Conservation (phyloP, 164 flowering plant species). For the Aristolochia californica region DNA sequence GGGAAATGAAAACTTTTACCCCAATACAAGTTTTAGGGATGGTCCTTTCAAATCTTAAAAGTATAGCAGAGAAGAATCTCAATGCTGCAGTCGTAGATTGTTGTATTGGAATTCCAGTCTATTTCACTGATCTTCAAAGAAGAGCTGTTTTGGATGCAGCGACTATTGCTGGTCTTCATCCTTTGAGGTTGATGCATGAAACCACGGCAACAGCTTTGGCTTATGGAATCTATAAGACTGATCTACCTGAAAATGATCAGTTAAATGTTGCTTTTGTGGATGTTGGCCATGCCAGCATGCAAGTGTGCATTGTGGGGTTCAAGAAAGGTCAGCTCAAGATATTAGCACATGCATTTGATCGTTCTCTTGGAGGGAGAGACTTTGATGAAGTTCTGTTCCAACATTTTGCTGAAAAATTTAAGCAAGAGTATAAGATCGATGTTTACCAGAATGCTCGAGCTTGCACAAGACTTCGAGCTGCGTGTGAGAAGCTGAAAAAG, state of each 20-base stretch:
- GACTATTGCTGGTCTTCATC: slow-evolving; percentile 80
- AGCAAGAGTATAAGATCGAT: slow-evolving; percentile 72
- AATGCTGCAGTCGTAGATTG: slow-evolving; percentile 96
- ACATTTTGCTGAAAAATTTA: slow-evolving; percentile 66
- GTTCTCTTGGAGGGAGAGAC: slow-evolving; percentile 72
- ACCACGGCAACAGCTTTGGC: slow-evolving; percentile 89
- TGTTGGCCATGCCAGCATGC: slow-evolving; percentile 82
- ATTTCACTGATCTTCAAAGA: slow-evolving; percentile 84
- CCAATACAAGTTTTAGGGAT: slow-evolving; percentile 84
- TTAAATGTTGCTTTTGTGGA: slow-evolving; percentile 84
- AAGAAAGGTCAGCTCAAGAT: slow-evolving; percentile 78
- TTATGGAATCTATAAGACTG: slow-evolving; percentile 91
- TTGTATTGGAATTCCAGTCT: slow-evolving; percentile 87
- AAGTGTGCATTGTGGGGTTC: slow-evolving; percentile 80
- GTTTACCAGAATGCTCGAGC: slow-evolving; percentile 77
- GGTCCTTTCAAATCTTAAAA: slow-evolving; percentile 72
- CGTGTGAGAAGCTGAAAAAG: slow-evolving; percentile 82
- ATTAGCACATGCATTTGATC: slow-evolving; percentile 66
- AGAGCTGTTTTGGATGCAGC: slow-evolving; percentile 92
- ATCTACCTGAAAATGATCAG: slow-evolving; percentile 74
- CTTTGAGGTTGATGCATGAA: slow-evolving; percentile 67
- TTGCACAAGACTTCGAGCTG: slow-evolving; percentile 57
- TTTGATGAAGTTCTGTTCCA: slow-evolving; percentile 82
- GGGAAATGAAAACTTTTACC: slow-evolving; percentile 53
- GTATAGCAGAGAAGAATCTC: slow-evolving; percentile 83